Base-by-base conservation (phyloP, 2,329 filamentous ascomycete species). In the Calonectria pseudoturangicola region DNA sequence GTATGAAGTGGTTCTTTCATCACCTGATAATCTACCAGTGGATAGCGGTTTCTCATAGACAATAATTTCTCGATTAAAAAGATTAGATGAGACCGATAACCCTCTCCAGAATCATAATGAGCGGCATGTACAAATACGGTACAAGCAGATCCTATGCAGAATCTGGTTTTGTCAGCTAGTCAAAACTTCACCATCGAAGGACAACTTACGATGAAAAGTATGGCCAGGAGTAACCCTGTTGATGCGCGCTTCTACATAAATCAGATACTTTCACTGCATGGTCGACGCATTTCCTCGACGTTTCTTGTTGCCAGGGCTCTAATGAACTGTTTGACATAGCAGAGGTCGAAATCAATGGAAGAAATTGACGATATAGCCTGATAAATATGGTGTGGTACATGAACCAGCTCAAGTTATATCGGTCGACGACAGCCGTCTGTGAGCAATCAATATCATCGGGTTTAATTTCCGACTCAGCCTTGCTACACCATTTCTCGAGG, bases 241-340 rank as follows among this genome's bases (percentile, higher is more conserved):
- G 21, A 43, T 63, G 33, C 2, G 73, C 66, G 16, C 73, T 39
- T 13, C 21, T 45, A 30, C 73, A 74, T 4, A 73, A 27, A 16
- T 71, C 56, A 1, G 64, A 66, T 13, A 74, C 51, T 8, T 25
- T 47, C 2, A 58, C 30, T 0, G 70, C 73, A 41, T 74, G 73
- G 7, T 70, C 45, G 0, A 74, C 64, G 3, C 73, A 71, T 28
- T 70, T 74, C 16, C 67, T 65, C 4, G 73, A 70, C 7, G 58
- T 73, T n/a, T 74, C 71, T 12, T 74, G 64, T 28, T 74, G 73
- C 73, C 73, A 74, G 21, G 73, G 66, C 16, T 74, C 73, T 5
- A 58, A 70, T 4, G 51, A 25, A 21, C 73, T 58, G n/a, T 73
- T 58, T 3, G 70, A 58, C 18, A 39, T 21, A 8, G 30, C 36